phyloP scores from a whole-genome alignment of 2,329 filamentous ascomycete genomes.

The Diaporthe caulivora region DNA sequence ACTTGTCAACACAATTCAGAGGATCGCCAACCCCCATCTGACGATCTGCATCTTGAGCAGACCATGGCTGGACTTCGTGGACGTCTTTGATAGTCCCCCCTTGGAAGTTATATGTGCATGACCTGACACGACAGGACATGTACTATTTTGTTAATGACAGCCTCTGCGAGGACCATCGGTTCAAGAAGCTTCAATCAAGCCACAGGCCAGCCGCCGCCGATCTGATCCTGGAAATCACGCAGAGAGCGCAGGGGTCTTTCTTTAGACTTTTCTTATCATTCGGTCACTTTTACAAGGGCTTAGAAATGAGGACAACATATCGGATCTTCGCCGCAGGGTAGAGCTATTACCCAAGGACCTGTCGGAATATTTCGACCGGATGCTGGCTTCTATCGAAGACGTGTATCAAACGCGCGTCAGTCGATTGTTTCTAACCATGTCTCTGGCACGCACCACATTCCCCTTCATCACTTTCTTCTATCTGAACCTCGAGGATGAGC shows the following conservation, averaged over 20 bases:
- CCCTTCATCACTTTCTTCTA: conserved; percentile 14
- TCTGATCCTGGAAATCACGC: conserved; percentile 13
- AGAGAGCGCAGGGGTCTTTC: conserved; percentile 38
- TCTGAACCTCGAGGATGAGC: conserved; percentile 20
- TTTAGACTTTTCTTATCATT: conserved; percentile 39
- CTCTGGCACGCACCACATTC: conserved; percentile 7
- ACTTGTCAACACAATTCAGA: conserved; percentile 35
- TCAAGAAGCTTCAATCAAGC: conserved; percentile 4
- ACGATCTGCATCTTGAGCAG: conserved; percentile 40
- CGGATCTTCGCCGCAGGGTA: conserved; percentile 33
- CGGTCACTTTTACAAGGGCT: conserved; percentile 17
- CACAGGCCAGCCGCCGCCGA: neutral
- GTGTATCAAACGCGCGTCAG: neutral
- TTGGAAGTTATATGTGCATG: conserved; percentile 37
- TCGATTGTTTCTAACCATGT: conserved; percentile 17
- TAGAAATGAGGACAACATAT: conserved; percentile 33
- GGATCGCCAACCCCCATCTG: conserved; percentile 10
- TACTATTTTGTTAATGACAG: conserved; percentile 8
- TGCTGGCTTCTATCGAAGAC: conserved; percentile 32
- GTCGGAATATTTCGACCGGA: conserved; percentile 6
- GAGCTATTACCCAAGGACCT: conserved; percentile 38
- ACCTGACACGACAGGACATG: conserved; percentile 38
- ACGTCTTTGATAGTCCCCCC: conserved; percentile 9
- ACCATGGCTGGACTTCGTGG: conserved; percentile 36
- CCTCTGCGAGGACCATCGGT: neutral